Percentiles rank a stretch among this genome's conserved stretches.
phyloP scores from a whole-genome alignment of 768 basidiomycete genomes.

The Chalciporus sphaerocephalus region DNA sequence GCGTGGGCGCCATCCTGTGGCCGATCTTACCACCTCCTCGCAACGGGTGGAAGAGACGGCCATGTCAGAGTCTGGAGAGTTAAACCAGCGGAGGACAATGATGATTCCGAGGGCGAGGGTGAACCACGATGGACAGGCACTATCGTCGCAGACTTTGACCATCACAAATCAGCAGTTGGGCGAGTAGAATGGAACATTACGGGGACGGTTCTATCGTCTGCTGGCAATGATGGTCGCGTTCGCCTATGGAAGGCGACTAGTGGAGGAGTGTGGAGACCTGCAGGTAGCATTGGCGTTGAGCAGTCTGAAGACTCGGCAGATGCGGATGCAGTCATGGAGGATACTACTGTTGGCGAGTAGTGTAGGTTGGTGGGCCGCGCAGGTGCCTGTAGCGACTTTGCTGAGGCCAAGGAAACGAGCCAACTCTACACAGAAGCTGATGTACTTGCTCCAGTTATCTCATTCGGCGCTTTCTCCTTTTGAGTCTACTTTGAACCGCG shows the following conservation, averaged over 20 bases:
- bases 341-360: constrained; percentile 35
- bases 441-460: too few species aligned
- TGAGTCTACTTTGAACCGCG: too few species aligned
- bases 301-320: constrained; percentile 53
- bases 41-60: constrained; percentile 85
- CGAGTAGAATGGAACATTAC: constrained; percentile 95
- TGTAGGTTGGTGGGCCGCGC: neutral
- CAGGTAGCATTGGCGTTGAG: constrained; percentile 79
- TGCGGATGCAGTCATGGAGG: constrained; percentile 44
- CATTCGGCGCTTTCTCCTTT: too few species aligned
- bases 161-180: constrained; percentile 78
- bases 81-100: constrained; percentile 49
- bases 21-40: constrained; percentile 89
- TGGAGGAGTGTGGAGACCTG: constrained; percentile 80
- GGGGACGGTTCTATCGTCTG: constrained; percentile 77
- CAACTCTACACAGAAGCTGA: neutral
- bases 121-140: constrained; percentile 62
- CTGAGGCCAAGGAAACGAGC: neutral
- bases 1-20: constrained; percentile 95
- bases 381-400: neutral
- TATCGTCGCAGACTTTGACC: constrained; percentile 82
- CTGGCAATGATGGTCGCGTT: constrained; percentile 79
- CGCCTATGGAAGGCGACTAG: constrained; percentile 82
- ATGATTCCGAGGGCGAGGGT: constrained; percentile 41
- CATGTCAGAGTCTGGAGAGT: constrained; percentile 88